Base-by-base conservation (phyloP, 768 basidiomycete genomes). In the Lepiota brunneoincarnata region DNA sequence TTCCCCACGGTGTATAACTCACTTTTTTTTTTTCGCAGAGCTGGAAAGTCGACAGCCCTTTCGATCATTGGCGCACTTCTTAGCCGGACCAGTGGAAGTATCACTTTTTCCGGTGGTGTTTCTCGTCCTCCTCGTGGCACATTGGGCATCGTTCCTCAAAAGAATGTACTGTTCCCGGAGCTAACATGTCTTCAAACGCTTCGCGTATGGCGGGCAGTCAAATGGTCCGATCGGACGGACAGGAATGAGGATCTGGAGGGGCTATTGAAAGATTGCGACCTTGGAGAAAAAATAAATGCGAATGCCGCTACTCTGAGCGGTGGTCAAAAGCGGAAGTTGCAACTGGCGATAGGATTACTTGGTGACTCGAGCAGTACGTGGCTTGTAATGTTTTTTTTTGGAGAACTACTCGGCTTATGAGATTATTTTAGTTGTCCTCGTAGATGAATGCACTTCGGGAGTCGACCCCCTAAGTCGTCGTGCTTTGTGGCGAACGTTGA, bases 241-340 rank as follows among this genome's bases (percentile, higher is more conserved):
- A 67, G 60, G 10, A 71, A 80, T 17, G 84, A 86, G 56, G 84
- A 89, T 60, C 68, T 85, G 17, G 78, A 78, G 46, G 83, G 86
- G 59, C 68, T 91, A 3, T 62, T 92, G 53, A 69, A 73, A 17
- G 86, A 89, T 62, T 92, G 90, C 55, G 89, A 91, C 66, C 68
- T 92, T 21, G 81, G 71, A n/a, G 74, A 72, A 52, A 91, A 91
- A 67, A 80, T 88, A 10, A 72, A 84, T 58, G 74, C 82, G 12
- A 85, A 86, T 60, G 82, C 88, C 1, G 72, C 72, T 49, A 85
- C 81, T 1, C 74, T 92, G 34, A 85, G 83, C 43, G 90, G 90
- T 1, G 90, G 90, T 6, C 89, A 92, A 71, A 91, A 91, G 71
- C 67, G 90, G 62, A 91, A 91, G 68, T 69, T 92, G 21, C 90